Evolutionary conservation across 148 eudicot species (phyloP).

Genomic region (Talinum fruticosum): DNA sequence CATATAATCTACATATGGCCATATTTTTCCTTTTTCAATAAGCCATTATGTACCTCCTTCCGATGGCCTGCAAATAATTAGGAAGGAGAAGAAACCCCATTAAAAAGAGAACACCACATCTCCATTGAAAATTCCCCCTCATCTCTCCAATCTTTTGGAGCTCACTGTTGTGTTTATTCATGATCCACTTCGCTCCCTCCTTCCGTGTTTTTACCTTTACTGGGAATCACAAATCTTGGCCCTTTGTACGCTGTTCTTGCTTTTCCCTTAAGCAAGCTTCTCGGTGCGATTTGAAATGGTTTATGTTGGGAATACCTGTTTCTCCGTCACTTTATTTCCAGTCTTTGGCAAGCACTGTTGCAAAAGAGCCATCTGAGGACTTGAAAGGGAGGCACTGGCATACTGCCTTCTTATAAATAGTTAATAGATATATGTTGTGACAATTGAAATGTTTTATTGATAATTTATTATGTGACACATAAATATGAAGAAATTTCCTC

Average conservation of each 20-base stretch:
- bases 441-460: slow-evolving; percentile 5
- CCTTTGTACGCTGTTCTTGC: slow-evolving; percentile 3
- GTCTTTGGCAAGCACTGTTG: not conserved
- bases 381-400: slow-evolving; percentile 17
- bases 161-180: slow-evolving; percentile 11
- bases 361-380: slow-evolving; percentile 13
- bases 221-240: not conserved
- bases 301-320: slow-evolving; percentile 12
- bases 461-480: slow-evolving; percentile 18
- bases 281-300: not conserved
- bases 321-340: not conserved
- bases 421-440: slow-evolving; percentile 13
- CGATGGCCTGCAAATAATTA: slow-evolving; percentile 18
- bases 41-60: slow-evolving; percentile 23
- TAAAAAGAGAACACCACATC: slow-evolving; percentile 1
- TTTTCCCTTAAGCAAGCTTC: slow-evolving; percentile 3
- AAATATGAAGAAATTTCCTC: slow-evolving; percentile 5
- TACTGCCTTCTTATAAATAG: slow-evolving; percentile 12
- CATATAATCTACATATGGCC: slow-evolving; percentile 33
- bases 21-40: slow-evolving; percentile 16
- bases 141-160: slow-evolving; percentile 14
- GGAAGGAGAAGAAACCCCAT: not conserved
- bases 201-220: not conserved
- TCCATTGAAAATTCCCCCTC: slow-evolving; percentile 7
- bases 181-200: not conserved